Base-by-base conservation (phyloP, 164 flowering plant genomes). In the Liquidambar formosana region DNA sequence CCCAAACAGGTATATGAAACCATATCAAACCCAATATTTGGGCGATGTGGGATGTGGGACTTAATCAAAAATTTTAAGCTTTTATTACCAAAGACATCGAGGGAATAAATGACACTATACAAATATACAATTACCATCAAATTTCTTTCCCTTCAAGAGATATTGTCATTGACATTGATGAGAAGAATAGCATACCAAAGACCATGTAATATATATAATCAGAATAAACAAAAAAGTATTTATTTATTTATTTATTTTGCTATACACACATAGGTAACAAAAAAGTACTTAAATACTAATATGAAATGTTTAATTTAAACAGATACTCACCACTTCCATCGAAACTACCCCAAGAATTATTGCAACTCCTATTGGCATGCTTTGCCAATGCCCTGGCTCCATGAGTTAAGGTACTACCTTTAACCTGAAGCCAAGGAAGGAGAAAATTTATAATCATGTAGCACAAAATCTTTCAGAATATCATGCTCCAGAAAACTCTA, bases 371-470 rank as follows among this genome's bases (percentile, higher is more conserved):
- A 65, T 73, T 69, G 43, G 76, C 81, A 76, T 93, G 95, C 77
- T 93, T 93, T 52, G 94, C 84, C 76, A 91, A 81, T 56, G 93
- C 94, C 75, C 93, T 84, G 28, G 96, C 94, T 77, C 96, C 98
- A 64, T 62, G 70, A 64, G 82, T 85, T 81, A 91, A 76, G 71
- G 71, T 63, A 56, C 84, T 77, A 46, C 96, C 86, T 84, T 79
- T 84, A 72, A 82, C 84, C 94, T 90, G 66, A 54, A 76, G 68
- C 22, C 67, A 75, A 65, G n/a, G 65, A 47, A 45, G n/a, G 23
- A 41, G 15, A 64, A 26, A 71, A 43, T 11, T 43, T 1, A 38
- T 56, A 62, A 41, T 48, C 61, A 65, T 63, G 61, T 2, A 62
- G n/a, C 18, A 52, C 19, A 64, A n/a, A 64, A 10, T 8, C 33